phyloP scores from a whole-genome alignment of 2,329 filamentous ascomycete genomes.

The Phaeoacremonium minimum region DNA sequence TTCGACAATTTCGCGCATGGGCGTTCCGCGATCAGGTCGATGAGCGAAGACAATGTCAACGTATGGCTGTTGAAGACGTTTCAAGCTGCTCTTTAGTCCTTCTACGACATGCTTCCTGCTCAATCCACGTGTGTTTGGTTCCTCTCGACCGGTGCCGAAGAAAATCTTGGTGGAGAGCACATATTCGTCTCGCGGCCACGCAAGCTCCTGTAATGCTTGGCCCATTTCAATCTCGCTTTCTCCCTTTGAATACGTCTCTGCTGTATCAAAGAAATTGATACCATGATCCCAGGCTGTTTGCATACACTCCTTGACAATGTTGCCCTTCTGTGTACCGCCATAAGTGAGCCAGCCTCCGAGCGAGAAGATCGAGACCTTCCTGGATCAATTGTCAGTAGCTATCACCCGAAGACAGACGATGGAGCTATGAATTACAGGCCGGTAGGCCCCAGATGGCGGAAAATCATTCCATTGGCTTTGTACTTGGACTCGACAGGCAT shows the following conservation, averaged over 20 bases:
- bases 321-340: conserved; percentile 39
- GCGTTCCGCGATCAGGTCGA: conserved; percentile 51
- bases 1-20: conserved; percentile 60
- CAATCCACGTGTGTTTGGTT: conserved; percentile 50
- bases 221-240: conserved; percentile 48
- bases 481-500: too few relatives aligned
- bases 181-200: conserved; percentile 48
- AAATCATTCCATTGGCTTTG: conserved; percentile 69
- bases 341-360: conserved; percentile 72
- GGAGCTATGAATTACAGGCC: too few relatives aligned
- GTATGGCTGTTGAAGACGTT: conserved; percentile 59
- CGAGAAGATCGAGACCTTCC: conserved; percentile 70
- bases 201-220: conserved; percentile 44
- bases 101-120: conserved; percentile 49
- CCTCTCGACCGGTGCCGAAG: conserved; percentile 50
- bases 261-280: conserved; percentile 52
- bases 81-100: conserved; percentile 53
- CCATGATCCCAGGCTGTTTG: conserved; percentile 46
- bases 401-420: too few relatives aligned
- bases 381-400: too few relatives aligned
- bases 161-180: conserved; percentile 48
- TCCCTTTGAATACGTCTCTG: conserved; percentile 43
- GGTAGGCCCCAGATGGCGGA: conserved; percentile 66
- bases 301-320: conserved; percentile 32
- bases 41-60: conserved; percentile 63